Evolutionary conservation across 805 yeast species (phyloP).

Genomic region (Brettanomyces custersianus): DNA sequence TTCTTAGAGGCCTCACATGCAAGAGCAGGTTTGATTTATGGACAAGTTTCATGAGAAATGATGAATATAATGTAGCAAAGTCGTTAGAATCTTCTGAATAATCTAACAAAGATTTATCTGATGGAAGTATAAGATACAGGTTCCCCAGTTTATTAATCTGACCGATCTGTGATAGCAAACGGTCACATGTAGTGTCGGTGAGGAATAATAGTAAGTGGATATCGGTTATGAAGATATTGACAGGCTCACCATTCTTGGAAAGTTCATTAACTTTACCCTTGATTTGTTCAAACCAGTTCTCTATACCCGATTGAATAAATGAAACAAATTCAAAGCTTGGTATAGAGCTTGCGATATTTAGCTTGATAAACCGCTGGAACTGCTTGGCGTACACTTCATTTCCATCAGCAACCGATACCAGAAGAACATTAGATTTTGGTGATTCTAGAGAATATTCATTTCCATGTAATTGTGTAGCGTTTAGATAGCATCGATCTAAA

Average conservation of each 20-base stretch:
- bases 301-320: conserved; percentile 24
- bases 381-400: conserved; percentile 22
- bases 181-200: conserved; percentile 2
- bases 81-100: conserved; percentile 12
- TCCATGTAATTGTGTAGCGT: conserved; percentile 24
- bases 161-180: conserved; percentile 13
- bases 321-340: conserved; percentile 30
- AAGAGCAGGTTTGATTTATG: conserved; percentile 45
- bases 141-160: conserved; percentile 14
- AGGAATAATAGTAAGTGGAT: conserved; percentile 22
- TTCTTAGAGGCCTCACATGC: conserved; percentile 56
- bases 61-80: conserved; percentile 29
- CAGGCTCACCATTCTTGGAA: conserved; percentile 11
- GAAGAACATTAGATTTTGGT: conserved; percentile 26
- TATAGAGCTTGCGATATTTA: conserved; percentile 12
- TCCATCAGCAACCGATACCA: conserved; percentile 25
- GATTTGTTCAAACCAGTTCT: conserved; percentile 20
- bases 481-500: conserved; percentile 35
- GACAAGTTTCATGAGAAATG: conserved; percentile 37
- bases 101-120: conserved; percentile 15
- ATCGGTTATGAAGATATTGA: conserved; percentile 18
- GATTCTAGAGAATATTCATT: conserved; percentile 4
- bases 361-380: conserved; percentile 27
- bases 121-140: conserved; percentile 14
- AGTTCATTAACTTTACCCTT: conserved; percentile 8